Evolutionary conservation across 257 asterid genomes (phyloP), one percentile per base, ranked within the genome.

Genomic region (Gentiana macrophylla): DNA sequence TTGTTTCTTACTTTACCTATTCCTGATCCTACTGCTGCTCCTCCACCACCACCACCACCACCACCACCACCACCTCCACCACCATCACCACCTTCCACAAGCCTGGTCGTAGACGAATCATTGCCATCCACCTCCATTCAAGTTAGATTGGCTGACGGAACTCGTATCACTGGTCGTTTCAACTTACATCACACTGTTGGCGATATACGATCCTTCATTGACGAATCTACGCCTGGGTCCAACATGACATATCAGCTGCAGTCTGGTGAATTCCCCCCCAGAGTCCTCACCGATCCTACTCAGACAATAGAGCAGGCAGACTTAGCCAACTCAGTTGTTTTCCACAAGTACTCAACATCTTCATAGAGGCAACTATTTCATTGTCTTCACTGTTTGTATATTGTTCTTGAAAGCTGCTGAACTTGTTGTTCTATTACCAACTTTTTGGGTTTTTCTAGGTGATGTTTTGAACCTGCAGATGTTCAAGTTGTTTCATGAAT

Each of bases 221-320:
- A 89, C 61, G 86, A 94, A 49, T 88, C 97, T 3, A 75, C 95
- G 70, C 94, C 91, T 0, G 83, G 84, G 2, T 87, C 79, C 3
- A 15, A 76, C 15, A 61, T 79, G 62, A 57, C 82, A 8, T 88
- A 83, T 59, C 97, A 80, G 54, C 70, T 92, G 59, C 95, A 83
- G 71, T 67, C 89, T 0, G 95, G 86, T 35, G 96, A 92, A 43
- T 92, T 92, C 62, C 97, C 99, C 66, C 95, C 97, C 46, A 79
- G 82, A 73, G 70, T 75, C 49, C 94, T 92, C 41, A 55, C 67
- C 43, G 94, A 92, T 76, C 83, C 71, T 32, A 58, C 76, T 58
- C 96, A 89, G 83, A 86, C 97, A 38, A 79, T 89, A 44, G 96
- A 84, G 63, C 75, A 89, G 75, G 96, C 97, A 3, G 96, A 92